Percentiles rank a stretch among this genome's conserved stretches.
phyloP scores from a whole-genome alignment of 2,329 filamentous ascomycete species.

The Diplodia seriata region DNA sequence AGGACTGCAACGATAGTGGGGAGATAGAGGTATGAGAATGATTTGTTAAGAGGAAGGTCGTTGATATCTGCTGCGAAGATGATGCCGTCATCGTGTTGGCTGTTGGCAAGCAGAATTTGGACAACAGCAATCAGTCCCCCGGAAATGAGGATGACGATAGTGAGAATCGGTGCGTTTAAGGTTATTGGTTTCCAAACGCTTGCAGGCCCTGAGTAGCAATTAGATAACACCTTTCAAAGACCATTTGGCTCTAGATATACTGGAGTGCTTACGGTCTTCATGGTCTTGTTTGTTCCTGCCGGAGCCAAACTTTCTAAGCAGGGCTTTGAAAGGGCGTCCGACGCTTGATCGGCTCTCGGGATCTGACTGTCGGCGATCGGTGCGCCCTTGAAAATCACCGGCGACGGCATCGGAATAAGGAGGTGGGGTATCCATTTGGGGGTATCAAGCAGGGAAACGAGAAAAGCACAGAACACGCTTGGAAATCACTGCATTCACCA shows the following conservation, averaged over 20 bases:
- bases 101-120: conserved; percentile 54
- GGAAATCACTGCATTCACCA: not conserved
- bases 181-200: conserved; percentile 51
- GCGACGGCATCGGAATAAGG: not conserved
- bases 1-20: conserved; percentile 63
- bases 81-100: conserved; percentile 52
- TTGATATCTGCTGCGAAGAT: conserved; percentile 47
- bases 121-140: conserved; percentile 53
- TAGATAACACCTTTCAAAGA: not conserved
- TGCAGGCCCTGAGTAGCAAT: not conserved
- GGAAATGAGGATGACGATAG: conserved; percentile 47
- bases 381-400: not conserved
- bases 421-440: conserved; percentile 6
- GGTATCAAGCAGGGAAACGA: not conserved
- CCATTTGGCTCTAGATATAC: too few relatives aligned
- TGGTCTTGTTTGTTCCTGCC: not conserved
- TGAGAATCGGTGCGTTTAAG: conserved; percentile 48
- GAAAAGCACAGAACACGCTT: not conserved
- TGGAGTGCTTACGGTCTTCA: not conserved
- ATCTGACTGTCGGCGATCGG: not conserved
- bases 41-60: conserved; percentile 47
- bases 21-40: conserved; percentile 57
- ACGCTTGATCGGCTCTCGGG: not conserved
- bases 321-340: not conserved
- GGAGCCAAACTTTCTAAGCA: not conserved